phyloP scores from a whole-genome alignment of 192 early-diverging fungal species.

The Gonapodya sp. region DNA sequence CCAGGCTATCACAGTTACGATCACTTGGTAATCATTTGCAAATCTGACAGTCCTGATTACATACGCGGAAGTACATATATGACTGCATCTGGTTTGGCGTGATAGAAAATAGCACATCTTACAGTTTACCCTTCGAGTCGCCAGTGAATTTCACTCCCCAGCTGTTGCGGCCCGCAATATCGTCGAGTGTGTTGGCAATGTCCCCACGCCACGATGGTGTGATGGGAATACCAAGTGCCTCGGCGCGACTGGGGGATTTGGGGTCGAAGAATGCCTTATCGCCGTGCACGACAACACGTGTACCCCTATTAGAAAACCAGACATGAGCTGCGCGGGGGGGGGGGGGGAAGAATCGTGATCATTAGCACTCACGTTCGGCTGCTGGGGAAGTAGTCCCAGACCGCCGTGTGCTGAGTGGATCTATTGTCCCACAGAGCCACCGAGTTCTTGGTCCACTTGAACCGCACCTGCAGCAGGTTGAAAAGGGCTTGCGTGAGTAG shows the following conservation, averaged over 20 bases:
- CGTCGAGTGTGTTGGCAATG: constrained; percentile 8
- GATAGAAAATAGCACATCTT: too few species aligned
- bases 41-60: too few species aligned
- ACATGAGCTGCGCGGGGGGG: not conserved
- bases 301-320: not conserved
- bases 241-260: constrained; percentile 10
- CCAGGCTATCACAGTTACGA: too few species aligned
- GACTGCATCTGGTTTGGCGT: too few species aligned
- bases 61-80: too few species aligned
- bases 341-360: not conserved
- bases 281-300: constrained; percentile 24
- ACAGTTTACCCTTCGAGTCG: not conserved
- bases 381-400: constrained; percentile 22
- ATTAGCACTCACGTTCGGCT: constrained; percentile 6
- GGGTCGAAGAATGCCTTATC: constrained; percentile 29
- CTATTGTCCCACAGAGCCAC: constrained; percentile 65
- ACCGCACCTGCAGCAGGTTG: too few species aligned
- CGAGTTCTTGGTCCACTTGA: constrained; percentile 31
- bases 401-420: constrained; percentile 38
- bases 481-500: too few species aligned
- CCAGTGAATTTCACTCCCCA: not conserved
- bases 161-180: not conserved
- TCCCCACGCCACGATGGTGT: constrained; percentile 2
- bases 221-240: constrained; percentile 18
- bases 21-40: too few species aligned